A percentile compares a stretch with the other conserved stretches of the same genome.
These are phyloP conservation scores for Mrakiaceae sp. DNA, from an alignment of 1,284 basidiomycete genomes.

Conservation along the genomic window DNA sequence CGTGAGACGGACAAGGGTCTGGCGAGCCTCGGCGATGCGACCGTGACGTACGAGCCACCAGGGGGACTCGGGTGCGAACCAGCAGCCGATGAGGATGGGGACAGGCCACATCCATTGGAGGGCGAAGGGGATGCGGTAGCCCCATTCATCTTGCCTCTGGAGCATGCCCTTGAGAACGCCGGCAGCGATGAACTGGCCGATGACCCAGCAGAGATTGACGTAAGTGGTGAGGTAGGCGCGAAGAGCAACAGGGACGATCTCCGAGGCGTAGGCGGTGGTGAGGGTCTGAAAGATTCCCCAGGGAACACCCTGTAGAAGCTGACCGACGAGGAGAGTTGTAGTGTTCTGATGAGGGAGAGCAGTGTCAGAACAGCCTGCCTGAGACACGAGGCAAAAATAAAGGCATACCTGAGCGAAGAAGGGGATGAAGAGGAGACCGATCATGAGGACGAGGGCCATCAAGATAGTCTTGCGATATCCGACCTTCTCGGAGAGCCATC, in stretches of 20 bases:
- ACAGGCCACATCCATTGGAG: slow-evolving; percentile 24
- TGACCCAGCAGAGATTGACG: slow-evolving; percentile 32
- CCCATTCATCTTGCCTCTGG: slow-evolving; percentile 23
- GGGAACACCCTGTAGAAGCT: slow-evolving; percentile 30
- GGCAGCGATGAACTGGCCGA: slow-evolving; percentile 27
- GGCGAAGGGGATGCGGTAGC: slow-evolving; percentile 20
- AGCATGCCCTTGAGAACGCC: slow-evolving; percentile 30
- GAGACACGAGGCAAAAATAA: too few species aligned
- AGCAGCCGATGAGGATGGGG: slow-evolving; percentile 19
- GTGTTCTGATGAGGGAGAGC: slow-evolving; percentile 10
- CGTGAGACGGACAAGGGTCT: slow-evolving; percentile 33
- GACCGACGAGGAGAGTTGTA: slow-evolving; percentile 30
- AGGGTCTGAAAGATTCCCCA: slow-evolving; percentile 31
- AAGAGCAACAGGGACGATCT: slow-evolving; percentile 35
- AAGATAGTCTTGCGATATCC: slow-evolving; percentile 34
- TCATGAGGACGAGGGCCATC: slow-evolving; percentile 25
- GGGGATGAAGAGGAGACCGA: slow-evolving; percentile 33
- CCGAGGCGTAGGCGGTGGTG: slow-evolving; percentile 36
- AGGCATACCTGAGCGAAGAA: slow-evolving; percentile 28
- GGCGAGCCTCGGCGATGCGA: slow-evolving; percentile 38
- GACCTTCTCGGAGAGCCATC: slow-evolving; percentile 33
- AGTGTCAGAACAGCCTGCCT: too few species aligned
- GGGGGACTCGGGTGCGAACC: slow-evolving; percentile 25
- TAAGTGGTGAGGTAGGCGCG: slow-evolving; percentile 35
- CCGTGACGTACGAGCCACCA: slow-evolving; percentile 41